Evolutionary conservation across 768 basidiomycete species (phyloP), one percentile per base, ranked within the genome.

Genomic region (Rhizopogon vinicolor): DNA sequence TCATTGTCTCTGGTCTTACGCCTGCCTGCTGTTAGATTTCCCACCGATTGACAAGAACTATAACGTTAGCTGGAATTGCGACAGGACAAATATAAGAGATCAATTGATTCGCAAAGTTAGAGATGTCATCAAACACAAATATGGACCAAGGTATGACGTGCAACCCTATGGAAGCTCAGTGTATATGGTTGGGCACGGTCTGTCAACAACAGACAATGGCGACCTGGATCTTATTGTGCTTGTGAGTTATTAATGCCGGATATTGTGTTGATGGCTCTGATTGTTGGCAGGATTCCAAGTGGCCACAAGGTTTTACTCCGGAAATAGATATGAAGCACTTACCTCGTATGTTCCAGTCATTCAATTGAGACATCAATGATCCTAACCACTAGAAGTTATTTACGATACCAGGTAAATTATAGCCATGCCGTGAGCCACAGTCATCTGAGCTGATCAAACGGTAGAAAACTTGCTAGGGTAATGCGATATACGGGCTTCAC

Each of bases 151-250:
- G 37, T 80, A 74, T 62, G 45, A 35, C 3, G 70, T 81, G 3
- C 60, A 65, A 28, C 52, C 68, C 1, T 84, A 83, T 61, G 83
- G 83, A 33, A 83, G 82, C 56, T 74, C 75, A 16, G 66, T 68
- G 59, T 82, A 83, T 62, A 79, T 79, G 33, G 18, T 22, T 7
- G 16, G 13, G 41, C 14, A 40, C 31, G 25, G 14, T 4, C 10
- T n/a, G 19, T 3, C 41, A 39, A 39, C 7, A 25, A 25, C 35
- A 9, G 14, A 29, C 4, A 19, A 41, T 39, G 50, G 81, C 57
- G 82, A 84, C 61, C 62, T 84, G 44, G 83, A 84, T 60, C 58
- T 84, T 45, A 72, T 81, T 8, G 65, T 86, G 41, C 52, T 82
- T 3, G 84, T 84, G 52, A 55, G 78, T 66, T 10, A 35, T 44